Evolutionary conservation across 768 basidiomycete genomes (phyloP).

Genomic region (Daedalea quercina): DNA sequence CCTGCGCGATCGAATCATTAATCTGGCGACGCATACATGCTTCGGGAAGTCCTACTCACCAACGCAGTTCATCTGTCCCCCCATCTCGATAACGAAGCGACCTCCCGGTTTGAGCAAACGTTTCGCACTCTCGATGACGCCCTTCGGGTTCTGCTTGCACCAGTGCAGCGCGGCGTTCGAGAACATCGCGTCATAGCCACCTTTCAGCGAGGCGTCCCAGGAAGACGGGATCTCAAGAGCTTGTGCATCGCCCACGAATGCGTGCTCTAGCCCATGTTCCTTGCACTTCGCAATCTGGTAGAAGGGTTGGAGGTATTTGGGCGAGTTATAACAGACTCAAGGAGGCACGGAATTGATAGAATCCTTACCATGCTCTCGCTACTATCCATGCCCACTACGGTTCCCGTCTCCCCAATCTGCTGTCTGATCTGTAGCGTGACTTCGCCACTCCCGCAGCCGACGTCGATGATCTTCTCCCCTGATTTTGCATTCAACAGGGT

Average conservation of each 20-base stretch:
- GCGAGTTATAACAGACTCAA: neutral
- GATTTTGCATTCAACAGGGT: slow-evolving; percentile 52
- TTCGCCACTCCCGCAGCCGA: slow-evolving; percentile 84
- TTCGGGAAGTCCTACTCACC: slow-evolving; percentile 31
- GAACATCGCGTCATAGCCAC: slow-evolving; percentile 68
- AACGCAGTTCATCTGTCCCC: slow-evolving; percentile 66
- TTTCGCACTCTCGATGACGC: slow-evolving; percentile 56
- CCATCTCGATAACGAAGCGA: slow-evolving; percentile 70
- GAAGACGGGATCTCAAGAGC: slow-evolving; percentile 23
- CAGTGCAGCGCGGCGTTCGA: slow-evolving; percentile 79
- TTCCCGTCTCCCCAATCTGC: slow-evolving; percentile 41
- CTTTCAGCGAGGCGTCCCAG: slow-evolving; percentile 22
- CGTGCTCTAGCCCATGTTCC: slow-evolving; percentile 37
- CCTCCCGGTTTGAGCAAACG: slow-evolving; percentile 63
- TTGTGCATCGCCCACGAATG: slow-evolving; percentile 52
- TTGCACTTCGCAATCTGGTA: slow-evolving; percentile 48
- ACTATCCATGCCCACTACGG: slow-evolving; percentile 63
- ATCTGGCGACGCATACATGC: too few species aligned
- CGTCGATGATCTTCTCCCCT: slow-evolving; percentile 67
- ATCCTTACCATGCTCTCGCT: slow-evolving; percentile 65
- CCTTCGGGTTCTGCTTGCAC: slow-evolving; percentile 70
- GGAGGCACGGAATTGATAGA: neutral
- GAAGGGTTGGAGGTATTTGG: neutral
- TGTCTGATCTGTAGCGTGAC: slow-evolving; percentile 53
- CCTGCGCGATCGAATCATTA: slow-evolving; percentile 42